Evolutionary conservation across 140 eudicot species (phyloP).

Genomic region (Anethum foeniculum): DNA sequence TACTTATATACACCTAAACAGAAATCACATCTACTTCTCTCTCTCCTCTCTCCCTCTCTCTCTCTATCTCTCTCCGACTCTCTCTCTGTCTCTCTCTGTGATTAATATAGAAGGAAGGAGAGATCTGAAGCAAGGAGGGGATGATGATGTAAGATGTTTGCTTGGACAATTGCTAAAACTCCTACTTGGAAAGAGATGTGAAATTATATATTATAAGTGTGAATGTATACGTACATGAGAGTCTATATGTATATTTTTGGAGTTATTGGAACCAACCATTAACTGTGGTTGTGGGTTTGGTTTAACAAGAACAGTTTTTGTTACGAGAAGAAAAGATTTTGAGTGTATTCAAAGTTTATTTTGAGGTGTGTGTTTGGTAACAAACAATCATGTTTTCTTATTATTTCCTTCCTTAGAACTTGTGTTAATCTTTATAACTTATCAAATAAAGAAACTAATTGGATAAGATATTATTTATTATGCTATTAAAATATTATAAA

Average conservation of each 20-base stretch:
- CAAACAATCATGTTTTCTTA: too few species aligned
- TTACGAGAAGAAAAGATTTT: not conserved
- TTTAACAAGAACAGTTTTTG: not conserved
- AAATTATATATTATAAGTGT: not conserved
- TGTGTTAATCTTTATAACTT: too few species aligned
- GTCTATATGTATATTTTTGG: not conserved
- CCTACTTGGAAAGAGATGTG: slow-evolving; percentile 45
- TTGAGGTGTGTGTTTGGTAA: not conserved
- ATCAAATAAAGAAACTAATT: too few species aligned
- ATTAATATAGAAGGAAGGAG: slow-evolving; percentile 19
- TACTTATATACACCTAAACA: not conserved
- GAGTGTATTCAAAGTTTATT: not conserved
- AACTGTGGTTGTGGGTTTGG: slow-evolving; percentile 15
- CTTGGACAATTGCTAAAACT: slow-evolving; percentile 41
- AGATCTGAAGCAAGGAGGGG: slow-evolving; percentile 53
- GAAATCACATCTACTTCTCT: not conserved
- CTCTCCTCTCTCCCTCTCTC: not conserved
- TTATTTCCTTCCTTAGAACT: too few species aligned
- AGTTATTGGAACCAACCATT: slow-evolving; percentile 19
- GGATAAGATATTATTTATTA: too few species aligned
- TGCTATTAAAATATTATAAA: too few species aligned
- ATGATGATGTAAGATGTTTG: slow-evolving; percentile 42
- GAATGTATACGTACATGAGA: not conserved
- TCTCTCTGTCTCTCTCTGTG: not conserved
- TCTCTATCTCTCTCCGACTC: not conserved